A percentile compares a stretch with the other conserved stretches of the same genome.
Conservation (phyloP, 75 land plant species). For the Sequoiadendron giganteum region DNA sequence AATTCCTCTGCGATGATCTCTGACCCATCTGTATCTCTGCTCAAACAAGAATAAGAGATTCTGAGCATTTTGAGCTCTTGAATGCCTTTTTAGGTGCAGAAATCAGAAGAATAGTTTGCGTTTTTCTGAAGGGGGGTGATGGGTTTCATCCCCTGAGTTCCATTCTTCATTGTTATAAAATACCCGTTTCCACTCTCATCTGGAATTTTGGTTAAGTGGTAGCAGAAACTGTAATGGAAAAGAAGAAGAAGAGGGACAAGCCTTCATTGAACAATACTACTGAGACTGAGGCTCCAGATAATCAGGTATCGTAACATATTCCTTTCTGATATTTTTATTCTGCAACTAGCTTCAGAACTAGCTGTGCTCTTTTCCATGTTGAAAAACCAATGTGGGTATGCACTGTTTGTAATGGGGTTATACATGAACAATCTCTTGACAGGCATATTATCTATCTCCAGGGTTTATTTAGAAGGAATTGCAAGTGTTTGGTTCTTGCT, state of each 20-base stretch:
- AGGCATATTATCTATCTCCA: not conserved
- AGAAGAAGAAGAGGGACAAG: slow-evolving; percentile 16
- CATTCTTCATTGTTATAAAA: not conserved
- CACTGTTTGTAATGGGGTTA: not conserved
- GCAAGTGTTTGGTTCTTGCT: not conserved
- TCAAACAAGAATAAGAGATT: not conserved
- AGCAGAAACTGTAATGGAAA: slow-evolving; percentile 1
- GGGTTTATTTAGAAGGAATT: not conserved
- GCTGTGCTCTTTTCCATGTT: not conserved
- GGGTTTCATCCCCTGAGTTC: not conserved
- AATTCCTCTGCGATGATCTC: slow-evolving; percentile 13
- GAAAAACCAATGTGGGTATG: not conserved
- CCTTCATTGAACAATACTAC: slow-evolving; percentile 8
- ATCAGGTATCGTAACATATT: not conserved
- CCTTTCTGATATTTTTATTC: not conserved
- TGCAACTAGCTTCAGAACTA: not conserved
- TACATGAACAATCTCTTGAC: not conserved
- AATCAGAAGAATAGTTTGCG: not conserved
- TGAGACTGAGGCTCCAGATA: slow-evolving; percentile 3
- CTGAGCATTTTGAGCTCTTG: slow-evolving; percentile 10
- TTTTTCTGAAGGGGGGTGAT: not conserved
- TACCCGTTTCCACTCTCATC: not conserved
- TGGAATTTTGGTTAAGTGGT: not conserved
- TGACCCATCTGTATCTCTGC: slow-evolving; percentile 2
- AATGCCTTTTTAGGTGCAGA: slow-evolving; percentile 1